These are phyloP conservation scores for Clarireedia monteithiana DNA, from an alignment of 2,329 filamentous ascomycete species.

Conservation along the genomic window DNA sequence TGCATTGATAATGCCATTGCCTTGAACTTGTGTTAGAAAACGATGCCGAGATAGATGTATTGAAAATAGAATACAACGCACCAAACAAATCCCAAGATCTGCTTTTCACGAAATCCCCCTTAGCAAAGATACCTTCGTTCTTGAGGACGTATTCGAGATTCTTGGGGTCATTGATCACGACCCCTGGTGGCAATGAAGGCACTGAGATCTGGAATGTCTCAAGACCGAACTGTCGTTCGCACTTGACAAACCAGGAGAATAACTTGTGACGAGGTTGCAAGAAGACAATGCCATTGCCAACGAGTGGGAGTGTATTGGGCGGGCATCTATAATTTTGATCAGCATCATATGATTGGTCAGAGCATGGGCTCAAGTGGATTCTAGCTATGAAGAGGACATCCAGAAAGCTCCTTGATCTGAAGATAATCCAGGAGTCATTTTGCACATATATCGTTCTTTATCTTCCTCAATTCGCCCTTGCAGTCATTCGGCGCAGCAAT, in stretches of 20 bases:
- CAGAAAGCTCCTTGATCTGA: too few species aligned
- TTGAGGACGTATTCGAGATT: conserved; percentile 57
- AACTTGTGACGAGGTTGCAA: conserved; percentile 51
- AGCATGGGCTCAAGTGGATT: too few species aligned
- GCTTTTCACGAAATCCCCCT: conserved; percentile 53
- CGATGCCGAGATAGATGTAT: neutral
- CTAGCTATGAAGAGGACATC: too few species aligned
- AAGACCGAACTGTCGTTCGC: conserved; percentile 46
- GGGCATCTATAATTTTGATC: conserved; percentile 19
- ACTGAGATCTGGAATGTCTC: conserved; percentile 57
- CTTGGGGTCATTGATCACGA: conserved; percentile 53
- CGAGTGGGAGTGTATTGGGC: conserved; percentile 37
- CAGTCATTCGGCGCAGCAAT: neutral
- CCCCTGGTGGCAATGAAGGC: conserved; percentile 52
- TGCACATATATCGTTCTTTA: too few species aligned
- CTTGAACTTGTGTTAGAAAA: conserved; percentile 23
- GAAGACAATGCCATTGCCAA: conserved; percentile 55
- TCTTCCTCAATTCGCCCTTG: too few species aligned
- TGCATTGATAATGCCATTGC: conserved; percentile 58
- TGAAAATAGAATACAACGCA: conserved; percentile 14
- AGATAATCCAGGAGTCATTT: too few species aligned
- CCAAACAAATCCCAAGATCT: conserved; percentile 57
- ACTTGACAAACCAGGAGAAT: conserved; percentile 54
- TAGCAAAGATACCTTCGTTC: conserved; percentile 51
- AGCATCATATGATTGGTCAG: neutral